A percentile compares a stretch with the other conserved stretches of the same genome.
These are phyloP conservation scores for Myriangium duriaei DNA, from an alignment of 2,329 filamentous ascomycete species.

Conservation along the genomic window DNA sequence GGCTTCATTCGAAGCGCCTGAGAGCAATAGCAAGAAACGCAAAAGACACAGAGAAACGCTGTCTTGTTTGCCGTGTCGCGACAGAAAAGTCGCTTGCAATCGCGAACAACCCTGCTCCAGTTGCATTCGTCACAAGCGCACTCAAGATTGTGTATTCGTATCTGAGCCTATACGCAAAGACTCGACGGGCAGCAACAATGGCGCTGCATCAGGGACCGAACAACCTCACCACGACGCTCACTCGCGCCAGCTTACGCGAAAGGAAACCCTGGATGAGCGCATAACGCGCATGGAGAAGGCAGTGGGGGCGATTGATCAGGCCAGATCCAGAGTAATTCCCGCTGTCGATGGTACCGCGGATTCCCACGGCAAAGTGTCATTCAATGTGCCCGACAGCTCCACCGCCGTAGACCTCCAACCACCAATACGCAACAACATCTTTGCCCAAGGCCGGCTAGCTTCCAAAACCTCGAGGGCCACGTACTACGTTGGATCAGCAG, in stretches of 20 bases:
- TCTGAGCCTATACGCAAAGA: neutral
- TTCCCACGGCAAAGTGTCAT: too few species aligned
- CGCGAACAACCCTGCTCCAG: slow-evolving; percentile 2
- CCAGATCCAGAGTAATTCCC: too few species aligned
- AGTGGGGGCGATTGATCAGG: neutral
- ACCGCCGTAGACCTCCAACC: too few species aligned
- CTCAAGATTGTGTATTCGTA: slow-evolving; percentile 1
- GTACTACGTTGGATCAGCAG: slow-evolving; percentile 3
- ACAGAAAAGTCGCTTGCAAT: slow-evolving; percentile 1
- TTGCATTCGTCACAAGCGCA: slow-evolving; percentile 5
- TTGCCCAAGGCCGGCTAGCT: slow-evolving; percentile 1
- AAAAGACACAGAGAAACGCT: slow-evolving; percentile 7
- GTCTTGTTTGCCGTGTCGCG: slow-evolving; percentile 1
- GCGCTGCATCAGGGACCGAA: too few species aligned
- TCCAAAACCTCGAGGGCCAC: neutral
- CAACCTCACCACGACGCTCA: too few species aligned
- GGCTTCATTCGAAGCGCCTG: neutral
- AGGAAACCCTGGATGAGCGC: neutral
- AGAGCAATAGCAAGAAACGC: neutral
- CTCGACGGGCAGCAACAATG: neutral
- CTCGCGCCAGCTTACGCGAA: neutral
- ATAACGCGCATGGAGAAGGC: neutral
- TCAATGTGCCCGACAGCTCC: too few species aligned
- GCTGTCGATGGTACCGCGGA: too few species aligned
- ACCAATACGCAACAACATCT: too few species aligned